Evolutionary conservation across 129 eudicot genomes (phyloP).

Genomic region (Saposhnikovia divaricata): DNA sequence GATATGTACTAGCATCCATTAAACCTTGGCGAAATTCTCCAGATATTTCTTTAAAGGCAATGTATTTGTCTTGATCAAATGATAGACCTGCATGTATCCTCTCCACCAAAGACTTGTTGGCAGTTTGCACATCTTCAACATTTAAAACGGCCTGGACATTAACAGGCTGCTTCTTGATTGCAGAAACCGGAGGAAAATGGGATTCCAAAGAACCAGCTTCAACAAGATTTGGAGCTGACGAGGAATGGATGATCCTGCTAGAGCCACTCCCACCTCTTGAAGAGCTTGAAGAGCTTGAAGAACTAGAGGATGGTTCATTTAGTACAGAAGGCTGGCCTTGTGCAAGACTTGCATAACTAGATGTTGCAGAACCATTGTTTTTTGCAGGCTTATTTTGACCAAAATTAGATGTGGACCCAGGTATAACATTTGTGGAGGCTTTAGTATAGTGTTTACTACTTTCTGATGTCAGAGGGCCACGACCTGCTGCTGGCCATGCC

Average conservation of each 20-base stretch:
- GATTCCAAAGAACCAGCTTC: constrained; percentile 31
- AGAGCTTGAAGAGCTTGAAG: constrained; percentile 34
- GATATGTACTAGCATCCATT: constrained; percentile 62
- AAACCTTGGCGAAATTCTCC: constrained; percentile 62
- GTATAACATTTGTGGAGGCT: constrained; percentile 26
- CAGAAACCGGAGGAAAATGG: constrained; percentile 85
- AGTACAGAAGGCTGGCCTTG: constrained; percentile 15
- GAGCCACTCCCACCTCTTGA: constrained; percentile 26
- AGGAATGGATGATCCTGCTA: constrained; percentile 53
- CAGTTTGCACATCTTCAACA: constrained; percentile 54
- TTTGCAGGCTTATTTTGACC: constrained; percentile 30
- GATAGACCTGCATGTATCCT: constrained; percentile 45
- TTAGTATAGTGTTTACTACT: constrained; percentile 24
- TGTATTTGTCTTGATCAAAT: constrained; percentile 55
- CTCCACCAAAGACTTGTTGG: constrained; percentile 86
- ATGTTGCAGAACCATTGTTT: constrained; percentile 16
- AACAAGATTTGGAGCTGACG: constrained; percentile 76
- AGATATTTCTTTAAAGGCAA: constrained; percentile 59
- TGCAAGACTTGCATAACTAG: constrained; percentile 18
- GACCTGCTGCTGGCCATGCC: constrained; percentile 21
- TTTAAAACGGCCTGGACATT: constrained; percentile 19
- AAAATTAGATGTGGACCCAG: constrained; percentile 28
- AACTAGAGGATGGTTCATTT: constrained; percentile 23
- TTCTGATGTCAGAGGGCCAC: constrained; percentile 22
- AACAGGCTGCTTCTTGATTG: constrained; percentile 38